Evolutionary conservation across 805 yeast species (phyloP), one percentile per base, ranked within the genome.

Genomic region (Cyberlindnera mrakii): DNA sequence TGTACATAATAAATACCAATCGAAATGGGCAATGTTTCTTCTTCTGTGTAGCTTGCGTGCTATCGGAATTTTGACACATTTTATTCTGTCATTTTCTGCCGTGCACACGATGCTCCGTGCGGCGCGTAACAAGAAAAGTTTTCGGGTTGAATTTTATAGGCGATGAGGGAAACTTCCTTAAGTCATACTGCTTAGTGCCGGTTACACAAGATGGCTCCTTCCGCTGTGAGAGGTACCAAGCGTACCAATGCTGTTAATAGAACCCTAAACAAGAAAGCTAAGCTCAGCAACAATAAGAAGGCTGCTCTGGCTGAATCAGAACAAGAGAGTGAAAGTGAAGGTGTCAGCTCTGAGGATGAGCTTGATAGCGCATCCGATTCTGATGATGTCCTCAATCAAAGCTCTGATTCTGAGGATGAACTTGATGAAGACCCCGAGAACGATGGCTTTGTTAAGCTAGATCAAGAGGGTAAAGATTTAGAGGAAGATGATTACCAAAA

Each of bases 401-500:
- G 48, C 15, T 46, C 52, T 6, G 45, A 47, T 19, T 44, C 47
- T 23, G 67, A 55, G 8, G 65, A 57, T 35, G 67, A 62, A 35
- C 54, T 62, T 18, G 64, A 55, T 30, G 50, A 55, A 9, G 42
- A 42, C 62, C 54, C 27, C 47, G 60, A 55, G 10, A 27, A 37
- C 14, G 27, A 19, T n/a, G 33, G 19, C 17, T 6, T 43, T 43
- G 11, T 52, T 50, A 10, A 54, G 43, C 73, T 63, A 29, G 65
- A 60, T 6, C 13, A 23, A 23, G 54, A 46, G 7, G 57, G 48
- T 17, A 43, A 40, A 5, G 39, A 40, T 7, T 35, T 29, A 17
- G 44, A 57, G 10, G 64, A 58, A 29, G 60, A 57, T 1, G 47
- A 49, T 30, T 55, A 54, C 15, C 54, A 46, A 5, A 61, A 52